Evolutionary conservation across 1,139 yeast genomes (phyloP).

Genomic region (Hanseniaspora gamundiae): DNA sequence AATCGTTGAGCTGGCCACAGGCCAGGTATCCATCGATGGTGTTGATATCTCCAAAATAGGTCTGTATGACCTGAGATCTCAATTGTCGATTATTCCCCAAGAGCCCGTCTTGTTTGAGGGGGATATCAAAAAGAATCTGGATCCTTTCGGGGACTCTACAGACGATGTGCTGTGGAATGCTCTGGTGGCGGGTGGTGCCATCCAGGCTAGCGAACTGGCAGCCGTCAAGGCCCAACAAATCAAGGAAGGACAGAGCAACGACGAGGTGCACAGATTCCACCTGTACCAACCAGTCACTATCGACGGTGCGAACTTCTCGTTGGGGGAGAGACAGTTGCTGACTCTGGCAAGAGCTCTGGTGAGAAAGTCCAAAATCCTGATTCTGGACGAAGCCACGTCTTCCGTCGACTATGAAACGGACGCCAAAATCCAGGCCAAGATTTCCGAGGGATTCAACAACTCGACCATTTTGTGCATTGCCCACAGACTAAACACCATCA

Average conservation of each 20-base stretch:
- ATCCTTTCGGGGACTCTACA: conserved; percentile 38
- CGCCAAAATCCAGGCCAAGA: conserved; percentile 53
- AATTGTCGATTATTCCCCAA: conserved; percentile 48
- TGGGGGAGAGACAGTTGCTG: conserved; percentile 67
- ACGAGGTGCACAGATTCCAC: conserved; percentile 45
- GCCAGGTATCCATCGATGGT: conserved; percentile 38
- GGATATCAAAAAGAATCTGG: conserved; percentile 40
- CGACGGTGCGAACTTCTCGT: conserved; percentile 62
- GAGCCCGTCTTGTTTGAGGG: conserved; percentile 52
- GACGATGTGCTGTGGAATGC: conserved; percentile 41
- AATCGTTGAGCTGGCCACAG: conserved; percentile 34
- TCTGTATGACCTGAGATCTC: conserved; percentile 35
- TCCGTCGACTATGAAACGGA: conserved; percentile 75
- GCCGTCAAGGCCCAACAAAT: conserved; percentile 20
- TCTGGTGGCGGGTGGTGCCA: conserved; percentile 49
- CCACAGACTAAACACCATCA: conserved; percentile 58
- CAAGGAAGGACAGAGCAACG: conserved; percentile 16
- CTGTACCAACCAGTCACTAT: conserved; percentile 55
- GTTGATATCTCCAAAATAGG: conserved; percentile 38
- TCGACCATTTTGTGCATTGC: conserved; percentile 74
- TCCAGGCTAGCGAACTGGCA: conserved; percentile 30
- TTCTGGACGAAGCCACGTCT: conserved; percentile 79
- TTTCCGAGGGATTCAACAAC: conserved; percentile 43
- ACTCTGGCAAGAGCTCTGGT: conserved; percentile 71
- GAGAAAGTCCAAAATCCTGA: conserved; percentile 50